Evolutionary conservation across 1,284 basidiomycete genomes (phyloP).

Genomic region (Wallemia ichthyophaga): DNA sequence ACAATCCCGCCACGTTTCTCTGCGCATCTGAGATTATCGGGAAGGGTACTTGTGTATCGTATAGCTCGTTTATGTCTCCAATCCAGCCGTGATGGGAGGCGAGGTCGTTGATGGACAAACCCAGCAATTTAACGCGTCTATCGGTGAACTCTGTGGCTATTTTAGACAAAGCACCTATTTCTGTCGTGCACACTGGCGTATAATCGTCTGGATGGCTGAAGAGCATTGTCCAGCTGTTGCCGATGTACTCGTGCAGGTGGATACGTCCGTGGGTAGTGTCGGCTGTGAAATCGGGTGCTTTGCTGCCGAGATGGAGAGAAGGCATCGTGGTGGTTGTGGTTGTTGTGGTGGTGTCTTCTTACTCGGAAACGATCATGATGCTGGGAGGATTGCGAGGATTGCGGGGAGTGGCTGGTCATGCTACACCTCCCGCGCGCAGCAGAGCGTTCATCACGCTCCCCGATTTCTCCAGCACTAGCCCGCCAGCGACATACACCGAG

Average conservation of each 20-base stretch:
- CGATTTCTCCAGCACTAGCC: too few relatives aligned
- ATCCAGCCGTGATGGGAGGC: conserved; percentile 68
- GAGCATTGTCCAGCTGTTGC: conserved; percentile 52
- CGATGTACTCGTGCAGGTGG: conserved; percentile 76
- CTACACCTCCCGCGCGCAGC: too few relatives aligned
- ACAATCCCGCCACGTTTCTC: conserved; percentile 46
- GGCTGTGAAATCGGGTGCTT: conserved; percentile 53
- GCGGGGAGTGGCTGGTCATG: too few relatives aligned
- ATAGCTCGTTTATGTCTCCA: conserved; percentile 57
- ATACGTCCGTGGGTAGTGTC: conserved; percentile 44
- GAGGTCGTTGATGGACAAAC: conserved; percentile 75
- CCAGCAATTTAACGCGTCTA: conserved; percentile 75
- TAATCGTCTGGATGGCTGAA: conserved; percentile 70
- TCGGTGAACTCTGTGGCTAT: conserved; percentile 53
- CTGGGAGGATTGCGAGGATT: too few relatives aligned
- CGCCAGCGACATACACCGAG: not conserved
- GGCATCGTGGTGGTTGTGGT: too few relatives aligned
- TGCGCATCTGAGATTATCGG: conserved; percentile 87
- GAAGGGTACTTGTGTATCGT: conserved; percentile 38
- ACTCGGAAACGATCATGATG: too few relatives aligned
- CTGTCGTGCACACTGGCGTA: conserved; percentile 54
- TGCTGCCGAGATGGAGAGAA: conserved; percentile 19
- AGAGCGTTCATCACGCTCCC: too few relatives aligned
- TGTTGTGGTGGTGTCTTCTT: too few relatives aligned
- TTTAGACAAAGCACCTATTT: conserved; percentile 79